A percentile compares a stretch with the other conserved stretches of the same genome.
Evolutionary conservation across 1,284 basidiomycete genomes (phyloP).

Genomic region (Rhodotorula sp.): DNA sequence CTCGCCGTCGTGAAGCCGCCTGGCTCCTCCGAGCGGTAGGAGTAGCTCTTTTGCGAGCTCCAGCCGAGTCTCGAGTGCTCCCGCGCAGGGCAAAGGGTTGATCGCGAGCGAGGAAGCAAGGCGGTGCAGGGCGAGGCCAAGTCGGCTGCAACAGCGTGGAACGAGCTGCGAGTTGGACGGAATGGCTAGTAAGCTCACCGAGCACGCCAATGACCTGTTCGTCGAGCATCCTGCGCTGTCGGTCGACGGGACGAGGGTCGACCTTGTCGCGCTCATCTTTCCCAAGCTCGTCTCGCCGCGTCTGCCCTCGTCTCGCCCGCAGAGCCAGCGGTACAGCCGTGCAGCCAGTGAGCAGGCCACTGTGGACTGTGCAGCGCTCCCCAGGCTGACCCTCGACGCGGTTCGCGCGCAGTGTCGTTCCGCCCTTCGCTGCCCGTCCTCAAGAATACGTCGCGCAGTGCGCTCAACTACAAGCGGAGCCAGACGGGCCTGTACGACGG

Average conservation of each 20-base stretch:
- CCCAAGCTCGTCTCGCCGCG: not conserved
- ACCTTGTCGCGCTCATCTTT: not conserved
- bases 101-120: too few relatives aligned
- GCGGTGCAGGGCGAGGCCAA: not conserved
- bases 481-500: slow-evolving; percentile 66
- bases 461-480: slow-evolving; percentile 33
- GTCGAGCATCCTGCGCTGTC: slow-evolving; percentile 21
- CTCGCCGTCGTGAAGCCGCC: not conserved
- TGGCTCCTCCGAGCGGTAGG: not conserved
- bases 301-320: not conserved
- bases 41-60: too few relatives aligned
- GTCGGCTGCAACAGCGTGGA: not conserved
- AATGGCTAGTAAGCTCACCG: slow-evolving; percentile 3
- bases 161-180: not conserved
- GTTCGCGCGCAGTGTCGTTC: slow-evolving; percentile 1
- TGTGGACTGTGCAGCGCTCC: not conserved
- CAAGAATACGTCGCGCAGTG: slow-evolving; percentile 36
- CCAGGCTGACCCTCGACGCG: not conserved
- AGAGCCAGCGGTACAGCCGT: not conserved
- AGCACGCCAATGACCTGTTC: slow-evolving; percentile 41
- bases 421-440: slow-evolving; percentile 22
- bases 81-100: not conserved
- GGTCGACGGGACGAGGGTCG: not conserved
- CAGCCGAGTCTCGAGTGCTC: too few relatives aligned
- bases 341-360: not conserved